Conservation (phyloP, 805 yeast genomes). For the Hanseniaspora taiwanica region DNA sequence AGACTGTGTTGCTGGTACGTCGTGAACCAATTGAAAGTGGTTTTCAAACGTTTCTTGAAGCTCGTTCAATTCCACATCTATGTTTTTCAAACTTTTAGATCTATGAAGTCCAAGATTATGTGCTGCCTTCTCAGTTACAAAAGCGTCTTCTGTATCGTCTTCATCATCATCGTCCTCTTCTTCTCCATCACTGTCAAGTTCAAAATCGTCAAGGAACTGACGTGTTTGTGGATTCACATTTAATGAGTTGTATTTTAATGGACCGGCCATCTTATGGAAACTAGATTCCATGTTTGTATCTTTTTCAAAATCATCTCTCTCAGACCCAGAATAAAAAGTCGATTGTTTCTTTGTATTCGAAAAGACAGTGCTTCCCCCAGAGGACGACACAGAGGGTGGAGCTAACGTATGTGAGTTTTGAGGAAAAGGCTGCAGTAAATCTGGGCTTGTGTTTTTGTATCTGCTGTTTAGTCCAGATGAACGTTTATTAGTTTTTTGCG, state of each 20-base stretch:
- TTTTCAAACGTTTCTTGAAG: conserved; percentile 3
- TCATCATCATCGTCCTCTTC: not conserved
- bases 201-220: not conserved
- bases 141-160: not conserved
- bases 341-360: not conserved
- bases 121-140: not conserved
- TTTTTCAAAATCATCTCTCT: not conserved
- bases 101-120: not conserved
- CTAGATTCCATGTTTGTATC: not conserved
- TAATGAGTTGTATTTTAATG: not conserved
- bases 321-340: not conserved
- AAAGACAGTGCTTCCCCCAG: not conserved
- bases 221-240: not conserved
- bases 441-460: not conserved
- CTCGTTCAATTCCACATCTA: not conserved
- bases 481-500: not conserved
- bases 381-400: not conserved
- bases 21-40: not conserved
- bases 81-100: not conserved
- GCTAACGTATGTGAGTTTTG: not conserved
- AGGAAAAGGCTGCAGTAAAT: not conserved
- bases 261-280: not conserved
- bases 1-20: not conserved
- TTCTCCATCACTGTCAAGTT: not conserved
- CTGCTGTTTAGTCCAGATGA: not conserved